A percentile compares a stretch with the other conserved stretches of the same genome.
Conservation (phyloP, 495 filamentous ascomycete genomes). For the Cryomyces minteri region DNA sequence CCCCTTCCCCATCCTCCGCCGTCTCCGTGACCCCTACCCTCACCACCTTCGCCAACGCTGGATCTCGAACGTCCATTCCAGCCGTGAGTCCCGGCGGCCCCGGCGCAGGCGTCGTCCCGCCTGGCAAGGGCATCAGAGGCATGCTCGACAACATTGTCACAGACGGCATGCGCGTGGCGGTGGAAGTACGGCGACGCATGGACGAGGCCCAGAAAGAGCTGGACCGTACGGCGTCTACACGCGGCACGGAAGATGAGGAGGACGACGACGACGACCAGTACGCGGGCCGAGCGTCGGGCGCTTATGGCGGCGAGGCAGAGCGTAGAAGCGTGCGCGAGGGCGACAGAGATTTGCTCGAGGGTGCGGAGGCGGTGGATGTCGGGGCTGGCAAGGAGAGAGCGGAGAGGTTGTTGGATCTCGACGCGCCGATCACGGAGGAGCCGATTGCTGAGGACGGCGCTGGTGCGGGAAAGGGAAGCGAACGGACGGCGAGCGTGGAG, state of each 20-base stretch:
- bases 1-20: slow-evolving; percentile 18
- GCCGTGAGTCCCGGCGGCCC: slow-evolving; percentile 18
- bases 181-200: slow-evolving; percentile 76
- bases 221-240: slow-evolving; percentile 45
- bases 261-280: slow-evolving; percentile 59
- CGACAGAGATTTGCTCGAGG: slow-evolving; percentile 61
- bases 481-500: slow-evolving; percentile 10
- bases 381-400: slow-evolving; percentile 5
- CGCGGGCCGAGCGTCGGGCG: slow-evolving; percentile 18
- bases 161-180: slow-evolving; percentile 87
- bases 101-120: slow-evolving; percentile 24
- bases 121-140: slow-evolving; percentile 66
- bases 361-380: slow-evolving; percentile 51
- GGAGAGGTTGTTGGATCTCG: slow-evolving; percentile 4
- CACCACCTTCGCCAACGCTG: slow-evolving; percentile 52
- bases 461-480: slow-evolving; percentile 4
- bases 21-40: slow-evolving; percentile 37
- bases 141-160: slow-evolving; percentile 94
- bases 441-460: not conserved
- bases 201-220: slow-evolving; percentile 81
- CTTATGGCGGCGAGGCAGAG: slow-evolving; percentile 34
- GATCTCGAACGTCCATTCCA: slow-evolving; percentile 4
- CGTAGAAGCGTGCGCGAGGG: slow-evolving; percentile 47
- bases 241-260: slow-evolving; percentile 34
- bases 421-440: slow-evolving; percentile 1